phyloP scores from a whole-genome alignment of 2,329 filamentous ascomycete species.

The Dendryphion nanum region DNA sequence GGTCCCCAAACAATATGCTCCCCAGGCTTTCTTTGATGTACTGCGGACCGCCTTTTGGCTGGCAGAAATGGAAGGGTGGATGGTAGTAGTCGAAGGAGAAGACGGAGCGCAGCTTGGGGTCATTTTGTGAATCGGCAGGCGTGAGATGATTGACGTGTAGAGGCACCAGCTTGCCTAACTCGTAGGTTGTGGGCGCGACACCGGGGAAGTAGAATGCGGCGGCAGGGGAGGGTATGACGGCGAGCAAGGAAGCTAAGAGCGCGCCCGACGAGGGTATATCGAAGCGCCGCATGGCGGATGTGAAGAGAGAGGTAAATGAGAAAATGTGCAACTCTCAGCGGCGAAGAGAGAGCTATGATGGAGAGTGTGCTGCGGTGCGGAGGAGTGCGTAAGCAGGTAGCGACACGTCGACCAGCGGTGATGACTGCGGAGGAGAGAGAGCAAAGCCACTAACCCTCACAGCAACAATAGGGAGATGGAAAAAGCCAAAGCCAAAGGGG shows the following conservation, averaged over 20 bases:
- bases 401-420: no score
- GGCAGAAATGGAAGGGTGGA: conserved; percentile 82
- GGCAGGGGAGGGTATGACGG: conserved; percentile 32
- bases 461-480: no score
- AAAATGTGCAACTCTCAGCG: conserved; percentile 1
- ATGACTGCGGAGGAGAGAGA: no score
- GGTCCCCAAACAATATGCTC: conserved; percentile 94
- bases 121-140: conserved; percentile 72
- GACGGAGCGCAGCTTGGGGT: conserved; percentile 84
- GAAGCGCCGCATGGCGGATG: conserved; percentile 27
- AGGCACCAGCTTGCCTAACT: conserved; percentile 73
- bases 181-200: conserved; percentile 91
- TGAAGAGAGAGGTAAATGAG: conserved; percentile 1
- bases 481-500: no score
- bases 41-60: conserved; percentile 71
- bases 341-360: not conserved
- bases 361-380: not conserved
- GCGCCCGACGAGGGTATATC: conserved; percentile 22
- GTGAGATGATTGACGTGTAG: conserved; percentile 92
- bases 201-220: conserved; percentile 93
- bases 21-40: conserved; percentile 86
- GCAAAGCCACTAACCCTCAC: no score
- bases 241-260: conserved; percentile 37
- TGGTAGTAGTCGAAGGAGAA: conserved; percentile 97
- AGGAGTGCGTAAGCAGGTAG: conserved; percentile 1